Percentiles rank a stretch among this genome's conserved stretches.
phyloP scores from a whole-genome alignment of 106 monocot species.

The Xerophyta viscosa region DNA sequence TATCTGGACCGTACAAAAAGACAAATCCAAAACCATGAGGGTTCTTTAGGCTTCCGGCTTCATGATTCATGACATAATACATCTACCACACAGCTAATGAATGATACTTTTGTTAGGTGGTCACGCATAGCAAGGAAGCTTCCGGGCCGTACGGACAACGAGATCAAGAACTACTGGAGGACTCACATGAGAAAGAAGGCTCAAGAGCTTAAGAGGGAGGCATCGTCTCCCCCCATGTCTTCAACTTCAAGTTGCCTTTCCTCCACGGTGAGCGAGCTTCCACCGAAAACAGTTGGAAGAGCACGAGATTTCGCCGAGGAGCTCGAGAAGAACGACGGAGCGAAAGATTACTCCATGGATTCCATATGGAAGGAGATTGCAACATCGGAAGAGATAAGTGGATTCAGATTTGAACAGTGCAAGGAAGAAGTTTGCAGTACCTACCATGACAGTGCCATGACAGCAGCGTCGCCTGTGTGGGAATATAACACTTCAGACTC shows the following conservation, averaged over 20 bases:
- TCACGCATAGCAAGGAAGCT: conserved; percentile 61
- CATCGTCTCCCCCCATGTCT: conserved; percentile 1
- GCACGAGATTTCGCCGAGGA: too few species aligned
- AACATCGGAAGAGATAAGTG: conserved; percentile 7
- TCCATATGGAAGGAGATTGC: conserved; percentile 66
- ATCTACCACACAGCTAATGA: too few species aligned
- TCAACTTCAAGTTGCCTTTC: not conserved
- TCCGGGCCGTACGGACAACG: conserved; percentile 79
- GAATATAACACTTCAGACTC: conserved; percentile 22
- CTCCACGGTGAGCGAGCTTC: not conserved
- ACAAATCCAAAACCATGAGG: too few species aligned
- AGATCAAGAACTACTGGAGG: conserved; percentile 92
- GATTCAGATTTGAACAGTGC: conserved; percentile 9
- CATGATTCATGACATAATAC: too few species aligned
- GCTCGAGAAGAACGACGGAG: conserved; percentile 5
- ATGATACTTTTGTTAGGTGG: too few species aligned
- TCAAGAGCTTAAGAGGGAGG: conserved; percentile 40
- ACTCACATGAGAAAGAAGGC: conserved; percentile 81
- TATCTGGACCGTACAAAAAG: too few species aligned
- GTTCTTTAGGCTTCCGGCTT: too few species aligned
- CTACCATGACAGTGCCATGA: not conserved
- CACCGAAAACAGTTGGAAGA: too few species aligned
- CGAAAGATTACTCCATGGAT: conserved; percentile 44
- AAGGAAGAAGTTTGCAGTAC: conserved; percentile 2
- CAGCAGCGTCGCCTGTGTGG: conserved; percentile 23